Evolutionary conservation across 192 early-diverging fungal species (phyloP), one percentile per base, ranked within the genome.

Genomic region (Coemansia sp.): DNA sequence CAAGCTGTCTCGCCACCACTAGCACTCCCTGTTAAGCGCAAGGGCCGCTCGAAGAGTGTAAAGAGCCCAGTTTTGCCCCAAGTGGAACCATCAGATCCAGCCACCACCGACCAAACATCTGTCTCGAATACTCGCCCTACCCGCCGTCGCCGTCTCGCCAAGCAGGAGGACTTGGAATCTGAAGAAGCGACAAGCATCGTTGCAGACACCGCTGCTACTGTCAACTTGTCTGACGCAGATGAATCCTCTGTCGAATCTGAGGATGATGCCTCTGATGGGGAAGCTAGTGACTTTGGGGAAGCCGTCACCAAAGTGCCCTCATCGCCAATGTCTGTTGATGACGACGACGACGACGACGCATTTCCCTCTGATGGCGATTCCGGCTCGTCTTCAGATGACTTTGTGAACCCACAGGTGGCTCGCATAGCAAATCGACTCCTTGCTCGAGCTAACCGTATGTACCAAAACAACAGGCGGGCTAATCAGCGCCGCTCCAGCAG

Each of bases 381-480:
- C 17, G 57, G 34, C 17, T 59, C 57, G 6, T 59, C 35, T 17
- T 37, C 57, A 8, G 57, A 59, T 19, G 59, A 60, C 59, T 60
- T 60, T 60, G 35, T 9, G 8, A 19, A 40, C n/a, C 59, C 59
- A 67, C 41, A 24, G 27, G 29, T 27, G 11, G 40, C 41, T 11
- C 36, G 65, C 11, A 7, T 6, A 11, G 24, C 65, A 9, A 41
- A 17, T 5, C 53, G 39, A 3, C 54, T 54, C 16, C 6, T 17
- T n/a, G 54, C 54, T 34, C 33, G 36, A 29, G 29, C 2, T 51
- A 40, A 16, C 2, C 53, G 33, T 10, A 4, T 21, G 27, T 33
- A 17, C 31, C 53, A 17, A 16, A 29, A 33, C 31, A 29, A 33
- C 53, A 34, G 29, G 29, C 53, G 31, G 53, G 16, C 29, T 56